Conservation (phyloP, 805 yeast genomes). For the Brettanomyces anomalus region DNA sequence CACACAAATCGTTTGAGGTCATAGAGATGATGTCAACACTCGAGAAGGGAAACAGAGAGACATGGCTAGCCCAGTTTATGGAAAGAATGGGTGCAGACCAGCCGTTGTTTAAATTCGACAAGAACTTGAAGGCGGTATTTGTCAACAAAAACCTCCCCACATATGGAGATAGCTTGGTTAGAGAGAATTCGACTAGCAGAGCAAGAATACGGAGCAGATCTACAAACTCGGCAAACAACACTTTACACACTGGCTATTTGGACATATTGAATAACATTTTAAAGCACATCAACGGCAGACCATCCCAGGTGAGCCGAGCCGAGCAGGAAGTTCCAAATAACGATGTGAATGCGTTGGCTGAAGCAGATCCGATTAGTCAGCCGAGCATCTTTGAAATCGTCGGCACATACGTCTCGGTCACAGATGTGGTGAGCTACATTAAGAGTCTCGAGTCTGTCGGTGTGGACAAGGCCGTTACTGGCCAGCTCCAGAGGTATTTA, state of each 20-base stretch:
- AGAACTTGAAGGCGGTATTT: conserved; percentile 14
- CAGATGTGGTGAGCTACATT: conserved; percentile 30
- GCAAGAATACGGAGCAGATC: not conserved
- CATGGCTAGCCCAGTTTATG: conserved; percentile 61
- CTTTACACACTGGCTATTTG: conserved; percentile 11
- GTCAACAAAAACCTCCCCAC: conserved; percentile 14
- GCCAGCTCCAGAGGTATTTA: conserved; percentile 30
- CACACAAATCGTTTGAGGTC: conserved; percentile 42
- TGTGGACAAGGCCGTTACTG: conserved; percentile 26
- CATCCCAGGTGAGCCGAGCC: not conserved
- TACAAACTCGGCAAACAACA: not conserved
- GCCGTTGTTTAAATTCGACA: not conserved
- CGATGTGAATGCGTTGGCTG: not conserved
- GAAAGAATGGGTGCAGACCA: conserved; percentile 18
- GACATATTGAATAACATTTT: conserved; percentile 23
- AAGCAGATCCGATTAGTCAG: not conserved
- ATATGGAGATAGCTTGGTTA: not conserved
- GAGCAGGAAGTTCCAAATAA: not conserved
- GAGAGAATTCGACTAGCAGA: too few species aligned
- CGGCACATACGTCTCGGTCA: conserved; percentile 1
- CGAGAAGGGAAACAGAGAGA: conserved; percentile 44
- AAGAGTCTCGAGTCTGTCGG: conserved; percentile 22
- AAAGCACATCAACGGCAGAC: conserved; percentile 20
- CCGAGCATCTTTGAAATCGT: not conserved
- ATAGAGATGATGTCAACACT: conserved; percentile 46